phyloP scores from a whole-genome alignment of 1,139 yeast genomes.

The Pichia kudriavzevii region DNA sequence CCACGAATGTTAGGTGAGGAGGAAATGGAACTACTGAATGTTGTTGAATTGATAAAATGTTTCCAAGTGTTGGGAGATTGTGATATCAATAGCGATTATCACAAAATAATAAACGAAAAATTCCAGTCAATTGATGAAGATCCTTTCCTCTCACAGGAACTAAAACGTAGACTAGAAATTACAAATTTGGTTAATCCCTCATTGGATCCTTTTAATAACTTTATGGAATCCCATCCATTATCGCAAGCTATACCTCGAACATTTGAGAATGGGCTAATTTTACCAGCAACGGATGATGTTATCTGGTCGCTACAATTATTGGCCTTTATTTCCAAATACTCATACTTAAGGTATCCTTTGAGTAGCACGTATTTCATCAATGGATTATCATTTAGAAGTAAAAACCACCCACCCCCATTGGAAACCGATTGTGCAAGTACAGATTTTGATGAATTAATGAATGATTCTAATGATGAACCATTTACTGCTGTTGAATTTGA shows the following conservation, averaged over 20 bases:
- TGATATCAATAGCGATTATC: slow-evolving; percentile 14
- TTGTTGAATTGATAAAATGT: slow-evolving; percentile 23
- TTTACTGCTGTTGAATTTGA: slow-evolving; percentile 2
- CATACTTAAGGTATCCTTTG: slow-evolving; percentile 64
- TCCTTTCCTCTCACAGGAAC: slow-evolving; percentile 19
- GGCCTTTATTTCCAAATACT: slow-evolving; percentile 89
- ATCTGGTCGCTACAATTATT: slow-evolving; percentile 87
- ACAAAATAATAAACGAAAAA: slow-evolving; percentile 15
- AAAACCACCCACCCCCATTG: slow-evolving; percentile 25
- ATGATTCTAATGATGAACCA: slow-evolving; percentile 21
- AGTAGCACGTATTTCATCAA: slow-evolving; percentile 61
- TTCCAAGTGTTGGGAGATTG: slow-evolving; percentile 17
- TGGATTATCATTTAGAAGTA: slow-evolving; percentile 41
- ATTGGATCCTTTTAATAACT: slow-evolving; percentile 4
- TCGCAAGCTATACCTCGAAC: slow-evolving; percentile 43
- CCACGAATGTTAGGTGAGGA: slow-evolving; percentile 18
- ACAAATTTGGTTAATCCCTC: slow-evolving; percentile 20
- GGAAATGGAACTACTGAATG: slow-evolving; percentile 20
- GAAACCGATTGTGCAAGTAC: slow-evolving; percentile 20
- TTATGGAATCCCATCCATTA: slow-evolving; percentile 2
- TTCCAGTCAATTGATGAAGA: slow-evolving; percentile 20
- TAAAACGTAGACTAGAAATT: slow-evolving; percentile 21
- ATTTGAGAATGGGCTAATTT: slow-evolving; percentile 66
- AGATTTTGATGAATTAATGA: slow-evolving; percentile 22
- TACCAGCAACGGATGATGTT: slow-evolving; percentile 88